Conservation (phyloP, 257 asterid genomes). For the Solanum okadae region DNA sequence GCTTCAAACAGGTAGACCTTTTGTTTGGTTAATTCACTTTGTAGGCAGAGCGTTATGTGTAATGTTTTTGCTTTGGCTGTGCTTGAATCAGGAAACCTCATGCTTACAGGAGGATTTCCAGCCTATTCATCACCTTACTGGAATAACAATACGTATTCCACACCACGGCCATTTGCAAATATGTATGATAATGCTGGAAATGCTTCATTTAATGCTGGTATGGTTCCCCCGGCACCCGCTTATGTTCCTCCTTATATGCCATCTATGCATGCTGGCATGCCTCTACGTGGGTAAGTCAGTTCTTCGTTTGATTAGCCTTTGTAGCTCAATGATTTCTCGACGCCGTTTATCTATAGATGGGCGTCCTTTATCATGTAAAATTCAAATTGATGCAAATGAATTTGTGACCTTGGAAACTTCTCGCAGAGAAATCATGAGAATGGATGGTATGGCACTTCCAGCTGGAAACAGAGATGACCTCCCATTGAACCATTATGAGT, state of each 20-base stretch:
- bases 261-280: slow-evolving; percentile 25
- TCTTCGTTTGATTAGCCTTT: background rate
- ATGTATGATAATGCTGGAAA: slow-evolving; percentile 46
- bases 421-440: slow-evolving; percentile 46
- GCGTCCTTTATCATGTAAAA: background rate
- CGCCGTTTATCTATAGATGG: background rate
- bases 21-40: background rate
- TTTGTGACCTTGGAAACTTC: slow-evolving; percentile 3
- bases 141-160: slow-evolving; percentile 42
- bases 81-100: slow-evolving; percentile 32
- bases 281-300: slow-evolving; percentile 38
- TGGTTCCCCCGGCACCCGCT: slow-evolving; percentile 33
- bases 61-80: background rate
- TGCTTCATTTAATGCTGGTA: slow-evolving; percentile 55
- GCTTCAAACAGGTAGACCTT: slow-evolving; percentile 50
- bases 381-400: background rate
- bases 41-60: background rate
- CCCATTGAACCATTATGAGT: slow-evolving; percentile 13
- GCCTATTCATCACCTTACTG: slow-evolving; percentile 60
- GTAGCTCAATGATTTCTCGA: background rate
- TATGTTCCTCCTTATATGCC: slow-evolving; percentile 40
- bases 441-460: slow-evolving; percentile 39
- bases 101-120: slow-evolving; percentile 50
- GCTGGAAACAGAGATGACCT: slow-evolving; percentile 14
- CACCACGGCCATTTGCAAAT: slow-evolving; percentile 23